A percentile compares a stretch with the other conserved stretches of the same genome.
These are phyloP conservation scores for Penicillium frequentans DNA, from an alignment of 2,329 filamentous ascomycete genomes.

Conservation along the genomic window DNA sequence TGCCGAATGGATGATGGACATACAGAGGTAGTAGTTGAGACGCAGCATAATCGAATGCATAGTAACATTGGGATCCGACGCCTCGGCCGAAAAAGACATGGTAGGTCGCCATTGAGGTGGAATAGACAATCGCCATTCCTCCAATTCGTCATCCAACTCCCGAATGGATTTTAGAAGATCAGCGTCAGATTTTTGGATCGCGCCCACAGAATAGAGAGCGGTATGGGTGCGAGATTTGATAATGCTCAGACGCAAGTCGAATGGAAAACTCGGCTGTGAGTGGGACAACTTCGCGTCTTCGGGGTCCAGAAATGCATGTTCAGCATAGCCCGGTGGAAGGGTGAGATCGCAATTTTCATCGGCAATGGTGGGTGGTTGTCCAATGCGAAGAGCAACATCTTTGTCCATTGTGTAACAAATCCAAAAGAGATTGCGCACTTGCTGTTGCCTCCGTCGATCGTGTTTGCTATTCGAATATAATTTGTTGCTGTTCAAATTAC, in stretches of 20 bases:
- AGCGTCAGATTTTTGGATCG: conserved; percentile 53
- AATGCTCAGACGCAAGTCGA: conserved; percentile 51
- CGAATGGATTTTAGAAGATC: conserved; percentile 57
- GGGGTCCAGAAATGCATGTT: conserved; percentile 26
- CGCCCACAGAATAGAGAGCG: conserved; percentile 52
- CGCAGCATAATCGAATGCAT: conserved; percentile 53
- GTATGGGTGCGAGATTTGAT: conserved; percentile 54
- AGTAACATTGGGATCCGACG: conserved; percentile 35
- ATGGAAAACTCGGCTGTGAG: conserved; percentile 41
- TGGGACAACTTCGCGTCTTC: conserved; percentile 18
- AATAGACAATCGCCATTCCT: conserved; percentile 55
- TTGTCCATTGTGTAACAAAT: conserved; percentile 13
- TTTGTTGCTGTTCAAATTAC: conserved; percentile 35
- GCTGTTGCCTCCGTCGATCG: conserved; percentile 22
- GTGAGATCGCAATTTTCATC: conserved; percentile 57
- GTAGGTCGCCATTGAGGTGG: conserved; percentile 48
- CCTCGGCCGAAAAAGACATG: conserved; percentile 44
- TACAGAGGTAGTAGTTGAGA: conserved; percentile 57
- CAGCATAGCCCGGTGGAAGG: conserved; percentile 45
- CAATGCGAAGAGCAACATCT: conserved; percentile 46
- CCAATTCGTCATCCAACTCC: conserved; percentile 58
- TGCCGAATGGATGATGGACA: conserved; percentile 57
- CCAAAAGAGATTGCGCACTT: conserved; percentile 53
- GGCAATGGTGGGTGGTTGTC: conserved; percentile 52
- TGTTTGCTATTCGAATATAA: conserved; percentile 8